Conservation (phyloP, 2,329 filamentous ascomycete species). For the Tolypocladium capitatum region DNA sequence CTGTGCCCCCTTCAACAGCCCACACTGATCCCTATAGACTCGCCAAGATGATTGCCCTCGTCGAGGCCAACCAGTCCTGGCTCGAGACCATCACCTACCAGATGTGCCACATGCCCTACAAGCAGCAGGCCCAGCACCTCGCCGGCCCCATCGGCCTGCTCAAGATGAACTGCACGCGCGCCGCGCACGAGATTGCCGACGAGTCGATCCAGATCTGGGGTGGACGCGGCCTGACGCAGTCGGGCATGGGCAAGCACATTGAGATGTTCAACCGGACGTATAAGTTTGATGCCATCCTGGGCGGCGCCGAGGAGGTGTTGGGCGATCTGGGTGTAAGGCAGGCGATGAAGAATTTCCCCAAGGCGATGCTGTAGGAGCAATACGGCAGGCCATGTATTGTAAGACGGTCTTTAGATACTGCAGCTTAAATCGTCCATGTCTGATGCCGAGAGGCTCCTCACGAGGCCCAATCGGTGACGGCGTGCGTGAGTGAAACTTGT, state of each 20-base stretch:
- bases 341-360: constrained; percentile 74
- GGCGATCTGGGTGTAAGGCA: constrained; percentile 72
- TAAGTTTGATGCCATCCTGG: constrained; percentile 68
- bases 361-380: constrained; percentile 56
- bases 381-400: background rate
- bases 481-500: background rate
- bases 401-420: background rate
- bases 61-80: constrained; percentile 76
- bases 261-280: constrained; percentile 78
- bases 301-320: constrained; percentile 72
- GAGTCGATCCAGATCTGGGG: constrained; percentile 79
- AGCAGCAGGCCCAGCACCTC: constrained; percentile 59
- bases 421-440: background rate
- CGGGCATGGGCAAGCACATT: constrained; percentile 69
- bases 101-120: constrained; percentile 76
- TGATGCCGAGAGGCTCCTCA: background rate
- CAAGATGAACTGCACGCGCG: constrained; percentile 65
- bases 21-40: constrained; percentile 31
- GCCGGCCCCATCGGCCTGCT: constrained; percentile 72
- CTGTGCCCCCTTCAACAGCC: background rate
- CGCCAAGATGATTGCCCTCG: constrained; percentile 73
- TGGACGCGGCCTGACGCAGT: constrained; percentile 65
- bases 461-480: background rate
- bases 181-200: constrained; percentile 72
- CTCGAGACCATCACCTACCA: constrained; percentile 76